Conservation (phyloP, 225 moss, liverwort and hornwort genomes). For the Asterella californica region DNA sequence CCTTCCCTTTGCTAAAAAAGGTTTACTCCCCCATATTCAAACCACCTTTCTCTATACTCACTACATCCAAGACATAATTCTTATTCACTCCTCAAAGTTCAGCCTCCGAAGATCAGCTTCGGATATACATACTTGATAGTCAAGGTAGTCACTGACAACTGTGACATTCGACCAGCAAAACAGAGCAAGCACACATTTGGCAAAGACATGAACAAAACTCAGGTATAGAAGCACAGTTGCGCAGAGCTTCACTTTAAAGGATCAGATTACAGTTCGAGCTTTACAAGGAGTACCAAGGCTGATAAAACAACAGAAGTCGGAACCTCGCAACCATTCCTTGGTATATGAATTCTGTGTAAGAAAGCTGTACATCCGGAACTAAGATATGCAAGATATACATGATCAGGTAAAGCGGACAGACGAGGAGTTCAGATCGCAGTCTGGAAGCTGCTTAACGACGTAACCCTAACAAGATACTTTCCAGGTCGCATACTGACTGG, state of each 20-base stretch:
- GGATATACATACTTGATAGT: too few relatives aligned
- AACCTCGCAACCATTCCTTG: background rate
- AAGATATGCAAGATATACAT: background rate
- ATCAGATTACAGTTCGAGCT: background rate
- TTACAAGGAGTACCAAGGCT: background rate
- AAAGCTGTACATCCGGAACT: slow-evolving; percentile 2
- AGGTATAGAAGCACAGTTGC: background rate
- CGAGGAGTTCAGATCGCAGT: background rate
- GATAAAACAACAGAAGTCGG: background rate
- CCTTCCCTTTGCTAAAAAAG: too few relatives aligned
- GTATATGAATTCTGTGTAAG: background rate
- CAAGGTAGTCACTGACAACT: too few relatives aligned
- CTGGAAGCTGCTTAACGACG: background rate
- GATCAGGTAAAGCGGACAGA: background rate
- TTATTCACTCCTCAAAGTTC: too few relatives aligned
- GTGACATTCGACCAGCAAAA: too few relatives aligned
- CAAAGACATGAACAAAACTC: too few relatives aligned
- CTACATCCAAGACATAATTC: too few relatives aligned
- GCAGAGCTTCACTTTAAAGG: background rate
- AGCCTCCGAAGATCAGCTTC: too few relatives aligned
- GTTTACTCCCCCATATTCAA: too few relatives aligned
- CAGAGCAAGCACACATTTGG: too few relatives aligned
- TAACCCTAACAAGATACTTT: slow-evolving; percentile 2
- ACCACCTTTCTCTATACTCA: too few relatives aligned
- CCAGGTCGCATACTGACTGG: background rate